phyloP scores from a whole-genome alignment of 1,139 yeast species.

The Hemisphaericaspora xylofermentans region DNA sequence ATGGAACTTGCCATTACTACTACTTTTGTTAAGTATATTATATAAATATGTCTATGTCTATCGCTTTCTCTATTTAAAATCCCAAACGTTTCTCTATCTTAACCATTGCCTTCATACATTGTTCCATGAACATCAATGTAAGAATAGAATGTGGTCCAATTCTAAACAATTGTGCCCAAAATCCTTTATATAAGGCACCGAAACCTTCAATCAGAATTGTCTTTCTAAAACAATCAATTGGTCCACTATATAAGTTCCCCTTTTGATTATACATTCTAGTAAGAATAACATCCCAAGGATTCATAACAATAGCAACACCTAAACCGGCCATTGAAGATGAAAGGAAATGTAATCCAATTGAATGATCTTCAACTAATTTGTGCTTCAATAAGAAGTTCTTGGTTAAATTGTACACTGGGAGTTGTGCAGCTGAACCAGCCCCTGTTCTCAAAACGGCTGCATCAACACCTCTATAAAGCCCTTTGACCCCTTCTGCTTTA shows the following conservation, averaged over 20 bases:
- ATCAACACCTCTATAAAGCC: constrained; percentile 87
- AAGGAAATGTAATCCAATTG: constrained; percentile 68
- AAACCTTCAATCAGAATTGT: constrained; percentile 84
- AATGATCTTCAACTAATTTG: constrained; percentile 54
- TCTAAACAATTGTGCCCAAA: constrained; percentile 86
- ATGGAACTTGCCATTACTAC: not conserved
- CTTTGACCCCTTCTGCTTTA: constrained; percentile 68
- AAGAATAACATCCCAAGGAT: constrained; percentile 93
- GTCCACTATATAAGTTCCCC: constrained; percentile 82
- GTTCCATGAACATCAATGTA: constrained; percentile 93
- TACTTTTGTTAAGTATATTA: too few species aligned
- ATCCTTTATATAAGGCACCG: constrained; percentile 88
- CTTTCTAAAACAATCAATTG: constrained; percentile 82
- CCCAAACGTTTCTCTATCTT: constrained; percentile 19
- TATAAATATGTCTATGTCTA: constrained; percentile 1
- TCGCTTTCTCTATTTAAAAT: not conserved
- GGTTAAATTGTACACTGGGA: constrained; percentile 85
- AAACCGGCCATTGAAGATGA: constrained; percentile 83
- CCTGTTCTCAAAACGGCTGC: constrained; percentile 95
- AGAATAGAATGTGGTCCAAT: constrained; percentile 94
- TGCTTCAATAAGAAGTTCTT: constrained; percentile 56
- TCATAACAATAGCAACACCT: constrained; percentile 94
- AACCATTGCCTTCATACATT: constrained; percentile 65
- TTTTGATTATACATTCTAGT: constrained; percentile 94
- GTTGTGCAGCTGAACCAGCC: constrained; percentile 91